Base-by-base conservation (phyloP, 2,329 filamentous ascomycete species). In the Daldinia sp. region DNA sequence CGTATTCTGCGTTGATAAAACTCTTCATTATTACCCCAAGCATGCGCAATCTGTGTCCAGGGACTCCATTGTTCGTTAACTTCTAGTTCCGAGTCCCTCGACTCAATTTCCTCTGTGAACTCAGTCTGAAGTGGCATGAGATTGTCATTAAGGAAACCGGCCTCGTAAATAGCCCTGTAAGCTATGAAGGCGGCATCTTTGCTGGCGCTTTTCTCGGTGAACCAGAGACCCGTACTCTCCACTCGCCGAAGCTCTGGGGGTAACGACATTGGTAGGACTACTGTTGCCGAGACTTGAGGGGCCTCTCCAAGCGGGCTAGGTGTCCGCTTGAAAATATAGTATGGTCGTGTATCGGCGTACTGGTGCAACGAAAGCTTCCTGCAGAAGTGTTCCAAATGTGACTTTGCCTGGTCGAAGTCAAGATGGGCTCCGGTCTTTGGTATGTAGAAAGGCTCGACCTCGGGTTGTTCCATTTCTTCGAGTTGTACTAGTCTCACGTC, bases 361-460 rank as follows among this genome's bases (percentile, higher is more conserved):
- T 87, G 85, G 0, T 82, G 82, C 0, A 81, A 81, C 0, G 87
- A 84, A 0, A 94, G 78, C 0, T 86, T 84, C 0, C 83, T 82
- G 78, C 94, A 98, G 73, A 98, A 97, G 78, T 97, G 93, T 53
- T 92, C 84, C 1, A 98, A 84, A 77, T 96, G 93, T n/a, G 84
- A 79, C 54, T 90, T 88, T 0, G 93, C 92, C 71, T 92, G 92
- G 41, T 92, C 87, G 1, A 93, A 84, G 10, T 92, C 92, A 13
- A 98, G 81, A 12, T 88, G 79, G 0, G 93, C 93, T 4, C 90
- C 81, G 0, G 84, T 86, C 23, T 78, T 69, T 23, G 80, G 67
- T 4, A 86, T 79, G 15, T 74, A 71, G 51, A 85, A 74, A 12
- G 78, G 74, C 4, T 76, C 68, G 30, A 81, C 72, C 18, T 77